Base-by-base conservation (phyloP, 2,329 filamentous ascomycete genomes). In the Exophiala xenobiotica region DNA sequence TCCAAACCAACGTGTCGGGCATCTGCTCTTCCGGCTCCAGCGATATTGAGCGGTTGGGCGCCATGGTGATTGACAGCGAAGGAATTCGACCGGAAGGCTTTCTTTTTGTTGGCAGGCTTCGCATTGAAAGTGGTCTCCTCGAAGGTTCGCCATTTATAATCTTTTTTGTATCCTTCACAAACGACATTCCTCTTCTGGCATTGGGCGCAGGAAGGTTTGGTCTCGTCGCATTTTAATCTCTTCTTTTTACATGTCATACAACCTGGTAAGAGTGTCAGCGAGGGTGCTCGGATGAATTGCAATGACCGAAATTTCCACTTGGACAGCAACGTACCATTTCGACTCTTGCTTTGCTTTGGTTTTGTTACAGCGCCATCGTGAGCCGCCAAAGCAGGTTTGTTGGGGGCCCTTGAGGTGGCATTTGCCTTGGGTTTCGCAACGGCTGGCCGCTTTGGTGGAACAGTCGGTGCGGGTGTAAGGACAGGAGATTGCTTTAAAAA, bases 211-310 rank as follows among this genome's bases (percentile, higher is more conserved):
- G 74, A 77, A 0, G 85, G 85, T 59, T 88, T 87, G 39, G 79
- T 81, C 71, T 88, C 85, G 66, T 87, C 85, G 69, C 85, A 88
- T 70, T 88, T 88, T 46, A 88, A 71, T 53, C 85, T 76, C 69
- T 88, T 88, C 56, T 80, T 77, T 70, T 88, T 88, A 74, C 85
- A 88, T 48, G 85, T 88, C 60, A 83, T 77, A 69, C 85, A 88
- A 59, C 85, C 85, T 88, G 64, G 62, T 53, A 54, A 51, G 39
- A 40, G 31, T 27, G 44, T 53, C 31, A 53, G 49, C 24, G 23
- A 9, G 37, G 26, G 41, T 20, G 49, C 53, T 49, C 14, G 46
- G 22, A 35, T 18, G 5, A 27, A 18, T 43, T n/a, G 18, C 14
- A 18, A n/a, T 20, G 39, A 47, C 14, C 11, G 16, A 6, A 4